Conservation (phyloP, 768 basidiomycete genomes). For the Calocybe gangraenosa region DNA sequence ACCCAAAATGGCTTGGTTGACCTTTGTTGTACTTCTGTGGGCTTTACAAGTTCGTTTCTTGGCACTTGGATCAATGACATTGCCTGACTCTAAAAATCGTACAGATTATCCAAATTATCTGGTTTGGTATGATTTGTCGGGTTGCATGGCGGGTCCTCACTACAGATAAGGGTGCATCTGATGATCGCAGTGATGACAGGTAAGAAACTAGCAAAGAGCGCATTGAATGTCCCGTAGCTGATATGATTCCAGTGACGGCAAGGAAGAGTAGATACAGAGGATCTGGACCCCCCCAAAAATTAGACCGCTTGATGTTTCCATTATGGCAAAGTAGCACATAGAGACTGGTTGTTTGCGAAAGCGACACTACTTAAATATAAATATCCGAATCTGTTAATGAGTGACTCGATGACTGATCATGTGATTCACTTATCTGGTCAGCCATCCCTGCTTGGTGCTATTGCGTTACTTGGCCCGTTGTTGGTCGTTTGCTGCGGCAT, state of each 20-base stretch:
- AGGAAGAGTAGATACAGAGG: conserved; percentile 26
- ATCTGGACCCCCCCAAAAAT: no score
- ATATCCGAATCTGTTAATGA: no score
- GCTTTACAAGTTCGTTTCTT: conserved; percentile 52
- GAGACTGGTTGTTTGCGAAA: no score
- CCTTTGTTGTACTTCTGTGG: conserved; percentile 53
- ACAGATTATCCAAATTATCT: conserved; percentile 71
- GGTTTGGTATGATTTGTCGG: conserved; percentile 84
- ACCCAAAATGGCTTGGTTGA: conserved; percentile 36
- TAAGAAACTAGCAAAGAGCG: conserved; percentile 20
- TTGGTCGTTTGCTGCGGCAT: no score
- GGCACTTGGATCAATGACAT: neutral
- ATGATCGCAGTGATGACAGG: conserved; percentile 82
- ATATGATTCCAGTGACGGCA: conserved; percentile 18
- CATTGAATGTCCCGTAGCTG: no score
- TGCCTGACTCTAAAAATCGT: conserved; percentile 13
- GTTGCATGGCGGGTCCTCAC: conserved; percentile 79
- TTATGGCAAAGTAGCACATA: no score
- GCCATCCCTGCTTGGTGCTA: conserved; percentile 17
- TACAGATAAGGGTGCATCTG: conserved; percentile 71
- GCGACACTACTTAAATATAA: no score
- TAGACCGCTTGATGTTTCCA: no score
- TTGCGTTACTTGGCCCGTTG: neutral
- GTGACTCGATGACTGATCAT: conserved; percentile 5
- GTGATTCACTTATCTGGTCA: conserved; percentile 30